Conservation (phyloP, 352 stramenopile genomes). For the Peronospora tabacina region DNA sequence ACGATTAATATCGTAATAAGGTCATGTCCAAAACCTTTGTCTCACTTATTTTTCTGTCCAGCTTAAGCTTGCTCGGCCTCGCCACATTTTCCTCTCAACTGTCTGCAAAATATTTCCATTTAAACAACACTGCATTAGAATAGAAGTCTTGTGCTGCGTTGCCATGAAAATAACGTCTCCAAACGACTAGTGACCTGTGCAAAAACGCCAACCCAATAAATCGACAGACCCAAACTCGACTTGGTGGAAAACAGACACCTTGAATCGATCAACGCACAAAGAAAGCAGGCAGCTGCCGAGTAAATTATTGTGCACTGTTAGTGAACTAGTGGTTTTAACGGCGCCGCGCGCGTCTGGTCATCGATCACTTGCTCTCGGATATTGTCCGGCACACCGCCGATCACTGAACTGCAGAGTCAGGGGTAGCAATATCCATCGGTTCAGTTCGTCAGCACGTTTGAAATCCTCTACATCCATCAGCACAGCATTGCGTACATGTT, state of each 20-base stretch:
- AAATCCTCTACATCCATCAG: background rate
- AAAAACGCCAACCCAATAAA: background rate
- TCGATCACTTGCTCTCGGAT: conserved; percentile 88
- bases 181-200: too few species aligned
- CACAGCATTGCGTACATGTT: conserved; percentile 73
- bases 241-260: background rate
- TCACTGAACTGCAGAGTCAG: conserved; percentile 49
- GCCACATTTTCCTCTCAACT: too few species aligned
- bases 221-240: background rate
- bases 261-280: background rate
- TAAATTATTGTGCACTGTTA: conserved; percentile 53
- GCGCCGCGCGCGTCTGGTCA: conserved; percentile 75
- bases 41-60: too few species aligned
- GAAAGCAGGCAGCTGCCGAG: conserved; percentile 1
- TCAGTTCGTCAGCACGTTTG: background rate
- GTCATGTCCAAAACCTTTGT: too few species aligned
- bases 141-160: too few species aligned
- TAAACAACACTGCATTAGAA: too few species aligned
- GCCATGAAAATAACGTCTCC: too few species aligned
- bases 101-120: too few species aligned
- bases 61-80: too few species aligned
- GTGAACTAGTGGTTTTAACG: conserved; percentile 88
- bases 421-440: conserved; percentile 3
- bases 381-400: conserved; percentile 81
- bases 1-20: too few species aligned